These are phyloP conservation scores for Aspergillus ochraceus DNA, from an alignment of 2,329 filamentous ascomycete species.

Conservation along the genomic window DNA sequence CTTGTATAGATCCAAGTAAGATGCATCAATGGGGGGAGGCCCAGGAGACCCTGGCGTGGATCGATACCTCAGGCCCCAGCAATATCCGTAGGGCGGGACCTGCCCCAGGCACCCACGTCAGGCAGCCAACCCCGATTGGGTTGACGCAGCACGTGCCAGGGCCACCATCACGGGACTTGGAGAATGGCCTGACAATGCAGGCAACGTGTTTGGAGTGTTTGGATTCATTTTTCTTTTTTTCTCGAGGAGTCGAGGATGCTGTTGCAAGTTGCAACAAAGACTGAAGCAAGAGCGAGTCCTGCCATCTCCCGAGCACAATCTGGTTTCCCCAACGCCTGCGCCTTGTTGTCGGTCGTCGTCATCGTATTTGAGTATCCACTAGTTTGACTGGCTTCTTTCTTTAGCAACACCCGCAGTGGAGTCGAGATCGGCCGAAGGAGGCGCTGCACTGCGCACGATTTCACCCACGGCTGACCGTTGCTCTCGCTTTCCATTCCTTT, in stretches of 20 bases:
- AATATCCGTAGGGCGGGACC: background rate
- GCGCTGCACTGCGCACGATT: conserved; percentile 8
- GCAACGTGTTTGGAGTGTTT: background rate
- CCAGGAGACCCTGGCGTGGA: background rate
- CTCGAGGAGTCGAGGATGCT: too few species aligned
- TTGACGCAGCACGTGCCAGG: background rate
- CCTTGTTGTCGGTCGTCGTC: background rate
- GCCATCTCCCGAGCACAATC: background rate
- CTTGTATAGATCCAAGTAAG: too few species aligned
- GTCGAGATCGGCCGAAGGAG: conserved; percentile 15
- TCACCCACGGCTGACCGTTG: background rate
- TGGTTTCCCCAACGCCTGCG: background rate
- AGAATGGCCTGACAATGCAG: background rate
- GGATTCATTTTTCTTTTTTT: background rate
- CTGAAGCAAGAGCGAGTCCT: background rate
- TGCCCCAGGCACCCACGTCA: background rate
- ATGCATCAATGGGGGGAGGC: too few species aligned
- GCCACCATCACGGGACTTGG: background rate
- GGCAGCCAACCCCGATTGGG: background rate
- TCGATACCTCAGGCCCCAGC: background rate
- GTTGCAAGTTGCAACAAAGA: too few species aligned
- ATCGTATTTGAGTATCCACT: conserved; percentile 4
- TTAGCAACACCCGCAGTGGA: conserved; percentile 23
- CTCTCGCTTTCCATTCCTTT: background rate
- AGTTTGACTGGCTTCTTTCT: conserved; percentile 16